Evolutionary conservation across 768 basidiomycete species (phyloP), one percentile per base, ranked within the genome.

Genomic region (Amanita inopinata): DNA sequence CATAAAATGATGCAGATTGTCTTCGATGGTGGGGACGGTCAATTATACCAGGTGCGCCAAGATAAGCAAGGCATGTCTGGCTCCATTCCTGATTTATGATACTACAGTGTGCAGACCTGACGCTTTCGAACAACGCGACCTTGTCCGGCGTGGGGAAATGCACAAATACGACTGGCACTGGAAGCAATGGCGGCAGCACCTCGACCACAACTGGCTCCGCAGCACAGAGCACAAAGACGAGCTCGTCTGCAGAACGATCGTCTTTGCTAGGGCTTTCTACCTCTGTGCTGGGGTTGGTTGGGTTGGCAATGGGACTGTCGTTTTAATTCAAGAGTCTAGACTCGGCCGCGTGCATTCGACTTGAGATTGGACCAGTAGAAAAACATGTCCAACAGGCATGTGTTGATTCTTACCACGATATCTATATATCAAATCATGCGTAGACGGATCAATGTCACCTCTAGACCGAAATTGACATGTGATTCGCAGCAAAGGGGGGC

Each of bases 81-180:
- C 40, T 19, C 11, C n/a, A n/a, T n/a, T n/a, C 2, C 2, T 30
- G 23, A 24, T 43, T 15, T 17, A 9, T 39, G 11, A 37, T 7
- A 38, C 39, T 37, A 9, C 53, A 90, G 83, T 92, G 88, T 55
- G 72, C 89, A 27, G 90, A 92, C 61, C 58, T 92, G 51, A 78
- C 80, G 14, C 63, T 93, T 23, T 71, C 78, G 31, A 70, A 63
- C 14, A 70, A 57, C 52, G 66, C 66, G 48, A 70, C 64, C 12
- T 61, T 76, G 23, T 68, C 78, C 1, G 69, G 63, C 43, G 54
- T 64, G 9, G 28, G 27, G 23, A 54, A 56, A 33, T 69, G 67
- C 50, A 47, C 51, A 8, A 65, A 68, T 48, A 60, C 58, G 20
- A 64, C 61, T 40, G 50, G 45, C 17, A 35, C 34, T 40, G 17